Evolutionary conservation across 768 basidiomycete genomes (phyloP).

Genomic region (Rhizopogon sp.): DNA sequence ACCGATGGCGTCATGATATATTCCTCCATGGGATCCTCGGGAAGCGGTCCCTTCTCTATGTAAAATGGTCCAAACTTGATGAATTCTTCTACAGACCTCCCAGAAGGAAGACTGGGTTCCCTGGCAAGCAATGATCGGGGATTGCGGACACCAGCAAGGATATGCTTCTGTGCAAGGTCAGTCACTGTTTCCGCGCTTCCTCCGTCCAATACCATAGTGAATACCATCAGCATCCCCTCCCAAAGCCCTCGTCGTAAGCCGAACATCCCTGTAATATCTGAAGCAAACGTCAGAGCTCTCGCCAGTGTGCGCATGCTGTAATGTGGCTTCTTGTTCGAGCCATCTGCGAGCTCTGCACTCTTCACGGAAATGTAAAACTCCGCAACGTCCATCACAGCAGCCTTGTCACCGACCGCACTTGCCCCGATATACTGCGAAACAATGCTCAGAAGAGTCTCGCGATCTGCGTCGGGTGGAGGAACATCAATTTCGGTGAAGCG

Average conservation of each 20-base stretch:
- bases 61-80: slow-evolving; percentile 91
- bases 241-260: slow-evolving; percentile 83
- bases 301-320: slow-evolving; percentile 96
- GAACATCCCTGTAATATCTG: slow-evolving; percentile 71
- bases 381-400: slow-evolving; percentile 83
- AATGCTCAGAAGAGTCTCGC: slow-evolving; percentile 83
- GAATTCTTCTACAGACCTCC: slow-evolving; percentile 47
- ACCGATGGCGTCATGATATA: slow-evolving; percentile 97
- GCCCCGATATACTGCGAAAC: slow-evolving; percentile 86
- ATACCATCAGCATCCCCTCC: slow-evolving; percentile 98
- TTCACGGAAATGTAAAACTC: slow-evolving; percentile 88
- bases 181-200: slow-evolving; percentile 65
- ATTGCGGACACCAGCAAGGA: slow-evolving; percentile 79
- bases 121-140: slow-evolving; percentile 67
- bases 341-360: slow-evolving; percentile 81
- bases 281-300: slow-evolving; percentile 85
- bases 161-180: slow-evolving; percentile 66
- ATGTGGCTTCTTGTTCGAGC: slow-evolving; percentile 88
- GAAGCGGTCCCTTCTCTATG: slow-evolving; percentile 71
- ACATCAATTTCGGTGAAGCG: slow-evolving; percentile 97
- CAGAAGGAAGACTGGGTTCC: slow-evolving; percentile 52
- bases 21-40: slow-evolving; percentile 60
- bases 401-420: slow-evolving; percentile 78
- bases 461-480: slow-evolving; percentile 88
- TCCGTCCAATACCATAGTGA: slow-evolving; percentile 88